phyloP scores from a whole-genome alignment of 2,329 filamentous ascomycete genomes.

The Talaromyces sp. region DNA sequence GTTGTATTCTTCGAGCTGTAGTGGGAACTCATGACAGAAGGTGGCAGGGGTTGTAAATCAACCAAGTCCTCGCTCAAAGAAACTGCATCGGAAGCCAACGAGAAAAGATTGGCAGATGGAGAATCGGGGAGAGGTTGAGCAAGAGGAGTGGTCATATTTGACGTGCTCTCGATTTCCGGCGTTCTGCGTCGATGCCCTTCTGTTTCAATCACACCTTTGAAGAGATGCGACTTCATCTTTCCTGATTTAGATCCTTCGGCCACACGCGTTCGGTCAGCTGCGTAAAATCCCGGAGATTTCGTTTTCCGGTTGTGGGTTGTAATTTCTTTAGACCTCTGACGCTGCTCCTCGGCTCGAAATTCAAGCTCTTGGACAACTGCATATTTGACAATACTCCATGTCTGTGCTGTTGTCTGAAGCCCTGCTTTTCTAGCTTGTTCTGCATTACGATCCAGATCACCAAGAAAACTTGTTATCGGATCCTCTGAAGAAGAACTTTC shows the following conservation, averaged over 20 bases:
- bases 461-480: slow-evolving; percentile 29
- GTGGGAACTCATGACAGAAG: slow-evolving; percentile 37
- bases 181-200: slow-evolving; percentile 26
- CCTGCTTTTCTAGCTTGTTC: slow-evolving; percentile 47
- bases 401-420: slow-evolving; percentile 50
- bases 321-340: slow-evolving; percentile 16
- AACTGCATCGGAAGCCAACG: slow-evolving; percentile 20
- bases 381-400: slow-evolving; percentile 54
- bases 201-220: slow-evolving; percentile 39
- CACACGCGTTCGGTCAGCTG: slow-evolving; percentile 21
- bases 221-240: slow-evolving; percentile 38
- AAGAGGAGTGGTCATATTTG: slow-evolving; percentile 53
- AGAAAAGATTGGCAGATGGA: slow-evolving; percentile 23
- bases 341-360: slow-evolving; percentile 31
- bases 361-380: slow-evolving; percentile 47
- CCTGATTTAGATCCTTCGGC: slow-evolving; percentile 29
- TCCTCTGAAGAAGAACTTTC: slow-evolving; percentile 18
- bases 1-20: slow-evolving; percentile 22
- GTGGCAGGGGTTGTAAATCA: slow-evolving; percentile 38
- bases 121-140: slow-evolving; percentile 45
- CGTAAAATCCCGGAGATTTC: slow-evolving; percentile 25
- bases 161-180: slow-evolving; percentile 45
- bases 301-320: slow-evolving; percentile 20
- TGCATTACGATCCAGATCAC: slow-evolving; percentile 51
- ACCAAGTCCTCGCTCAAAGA: slow-evolving; percentile 30